These are phyloP conservation scores for Nicotiana noctiflora DNA, from an alignment of 257 asterid genomes.

Conservation along the genomic window DNA sequence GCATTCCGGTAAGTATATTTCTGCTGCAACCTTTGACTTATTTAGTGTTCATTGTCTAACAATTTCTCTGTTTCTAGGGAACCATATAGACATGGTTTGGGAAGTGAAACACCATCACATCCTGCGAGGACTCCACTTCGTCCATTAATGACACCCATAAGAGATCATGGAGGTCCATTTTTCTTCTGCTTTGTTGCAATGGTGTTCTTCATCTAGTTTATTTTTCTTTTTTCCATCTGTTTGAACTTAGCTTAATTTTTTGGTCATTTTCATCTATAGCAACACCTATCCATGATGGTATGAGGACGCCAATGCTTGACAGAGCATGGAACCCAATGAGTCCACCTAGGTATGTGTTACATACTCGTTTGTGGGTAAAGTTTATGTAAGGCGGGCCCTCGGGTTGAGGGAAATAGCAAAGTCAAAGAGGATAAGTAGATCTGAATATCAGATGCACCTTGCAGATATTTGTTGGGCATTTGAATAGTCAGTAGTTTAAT, in stretches of 20 bases:
- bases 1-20: constrained; percentile 49
- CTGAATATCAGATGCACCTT: not conserved
- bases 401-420: not conserved
- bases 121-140: constrained; percentile 93
- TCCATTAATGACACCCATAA: constrained; percentile 94
- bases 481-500: not conserved
- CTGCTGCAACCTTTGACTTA: not conserved
- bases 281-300: constrained; percentile 89
- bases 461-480: not conserved
- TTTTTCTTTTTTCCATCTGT: constrained; percentile 1
- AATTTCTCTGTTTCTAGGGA: constrained; percentile 41
- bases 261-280: constrained; percentile 33
- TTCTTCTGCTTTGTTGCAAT: not conserved
- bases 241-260: not conserved
- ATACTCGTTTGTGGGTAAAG: not conserved
- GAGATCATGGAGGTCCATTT: constrained; percentile 70
- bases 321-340: constrained; percentile 99
- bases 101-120: constrained; percentile 94
- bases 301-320: constrained; percentile 98
- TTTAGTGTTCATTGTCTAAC: constrained; percentile 15
- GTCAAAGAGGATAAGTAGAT: not conserved
- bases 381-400: not conserved
- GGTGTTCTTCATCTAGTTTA: not conserved
- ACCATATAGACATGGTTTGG: constrained; percentile 69
- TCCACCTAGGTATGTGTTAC: constrained; percentile 58